phyloP scores from a whole-genome alignment of 2,329 filamentous ascomycete genomes.

The Xylariaceae sp. region DNA sequence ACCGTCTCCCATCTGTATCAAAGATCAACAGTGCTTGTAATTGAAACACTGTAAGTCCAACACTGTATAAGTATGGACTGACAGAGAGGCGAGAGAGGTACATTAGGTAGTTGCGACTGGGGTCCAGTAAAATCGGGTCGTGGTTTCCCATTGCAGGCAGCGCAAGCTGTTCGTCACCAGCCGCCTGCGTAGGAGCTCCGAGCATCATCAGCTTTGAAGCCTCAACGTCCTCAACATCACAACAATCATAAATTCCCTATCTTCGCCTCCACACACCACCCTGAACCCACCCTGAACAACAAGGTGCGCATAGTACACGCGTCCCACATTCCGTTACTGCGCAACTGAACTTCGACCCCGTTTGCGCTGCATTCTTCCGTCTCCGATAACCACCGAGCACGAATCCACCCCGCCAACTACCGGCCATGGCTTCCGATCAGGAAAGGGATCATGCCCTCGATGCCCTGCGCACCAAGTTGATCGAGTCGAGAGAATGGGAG shows the following conservation, averaged over 20 bases:
- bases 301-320: not conserved
- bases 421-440: constrained; percentile 49
- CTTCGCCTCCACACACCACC: not conserved
- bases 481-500: constrained; percentile 98
- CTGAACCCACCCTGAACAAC: not conserved
- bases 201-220: not conserved
- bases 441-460: constrained; percentile 68
- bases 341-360: not conserved
- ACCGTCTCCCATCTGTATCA: too few relatives aligned
- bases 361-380: too few relatives aligned
- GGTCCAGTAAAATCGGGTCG: constrained; percentile 8
- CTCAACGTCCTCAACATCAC: not conserved
- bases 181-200: constrained; percentile 5
- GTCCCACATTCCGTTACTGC: not conserved
- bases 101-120: too few relatives aligned
- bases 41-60: too few relatives aligned
- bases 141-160: constrained; percentile 18
- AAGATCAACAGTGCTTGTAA: too few relatives aligned
- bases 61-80: too few relatives aligned
- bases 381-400: too few relatives aligned
- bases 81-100: too few relatives aligned
- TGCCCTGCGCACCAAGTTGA: constrained; percentile 74
- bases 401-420: constrained; percentile 4
- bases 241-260: not conserved
- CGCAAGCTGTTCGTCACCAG: constrained; percentile 23